phyloP scores from a whole-genome alignment of 106 monocot species.

The Iris macrosiphon region DNA sequence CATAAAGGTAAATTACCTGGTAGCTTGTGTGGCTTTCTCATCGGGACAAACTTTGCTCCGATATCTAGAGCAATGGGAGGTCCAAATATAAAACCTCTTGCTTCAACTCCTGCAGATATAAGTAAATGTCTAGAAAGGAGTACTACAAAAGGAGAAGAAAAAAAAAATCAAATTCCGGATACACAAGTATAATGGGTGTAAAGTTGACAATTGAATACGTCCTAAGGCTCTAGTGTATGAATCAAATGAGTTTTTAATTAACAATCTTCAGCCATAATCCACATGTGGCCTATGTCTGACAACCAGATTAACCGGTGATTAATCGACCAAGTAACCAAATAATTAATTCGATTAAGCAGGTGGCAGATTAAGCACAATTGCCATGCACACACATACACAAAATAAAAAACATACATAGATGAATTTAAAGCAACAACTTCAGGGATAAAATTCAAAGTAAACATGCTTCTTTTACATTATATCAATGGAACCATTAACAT shows the following conservation, averaged over 20 bases:
- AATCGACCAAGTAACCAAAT: too few relatives aligned
- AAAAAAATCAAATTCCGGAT: neutral
- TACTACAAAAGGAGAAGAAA: neutral
- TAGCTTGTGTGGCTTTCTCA: constrained; percentile 91
- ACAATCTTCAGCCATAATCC: neutral
- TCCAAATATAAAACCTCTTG: constrained; percentile 95
- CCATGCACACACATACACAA: too few relatives aligned
- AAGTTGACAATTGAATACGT: neutral
- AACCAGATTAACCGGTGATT: too few relatives aligned
- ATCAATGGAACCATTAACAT: too few relatives aligned
- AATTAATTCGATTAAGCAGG: too few relatives aligned
- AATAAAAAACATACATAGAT: too few relatives aligned
- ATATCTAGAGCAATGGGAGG: constrained; percentile 88
- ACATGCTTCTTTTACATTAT: too few relatives aligned
- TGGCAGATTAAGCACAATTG: too few relatives aligned
- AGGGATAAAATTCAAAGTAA: too few relatives aligned
- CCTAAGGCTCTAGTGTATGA: neutral
- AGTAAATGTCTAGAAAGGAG: too few relatives aligned
- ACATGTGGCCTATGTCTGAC: too few relatives aligned
- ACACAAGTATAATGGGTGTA: neutral
- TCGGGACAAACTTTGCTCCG: constrained; percentile 92
- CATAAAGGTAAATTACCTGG: constrained; percentile 51
- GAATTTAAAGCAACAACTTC: too few relatives aligned
- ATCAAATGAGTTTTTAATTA: neutral
- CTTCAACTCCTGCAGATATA: constrained; percentile 74